Evolutionary conservation across 192 early-diverging fungal genomes (phyloP).

Genomic region (Coemansia sp.): DNA sequence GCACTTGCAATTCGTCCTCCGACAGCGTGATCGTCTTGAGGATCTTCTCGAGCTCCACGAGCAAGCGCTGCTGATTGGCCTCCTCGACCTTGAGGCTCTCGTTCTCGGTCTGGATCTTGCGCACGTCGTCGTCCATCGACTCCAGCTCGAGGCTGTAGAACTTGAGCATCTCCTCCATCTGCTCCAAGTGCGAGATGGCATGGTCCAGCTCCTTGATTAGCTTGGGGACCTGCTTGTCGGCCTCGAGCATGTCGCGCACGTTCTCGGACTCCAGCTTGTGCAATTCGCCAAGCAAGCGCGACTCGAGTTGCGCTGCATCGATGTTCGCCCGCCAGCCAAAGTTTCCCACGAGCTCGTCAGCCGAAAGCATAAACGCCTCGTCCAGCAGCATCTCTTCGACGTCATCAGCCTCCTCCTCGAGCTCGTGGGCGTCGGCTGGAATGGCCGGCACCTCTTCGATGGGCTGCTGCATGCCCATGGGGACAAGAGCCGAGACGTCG

Average conservation of each 20-base stretch:
- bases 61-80: conserved; percentile 81
- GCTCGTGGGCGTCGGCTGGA: conserved; percentile 8
- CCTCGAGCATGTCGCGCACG: conserved; percentile 92
- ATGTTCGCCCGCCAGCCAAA: conserved; percentile 90
- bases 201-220: conserved; percentile 84
- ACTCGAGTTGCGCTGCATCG: conserved; percentile 86
- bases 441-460: conserved; percentile 13
- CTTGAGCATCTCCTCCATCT: conserved; percentile 84
- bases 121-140: conserved; percentile 93
- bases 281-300: conserved; percentile 79
- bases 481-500: conserved; percentile 43
- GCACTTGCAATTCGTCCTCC: conserved; percentile 59
- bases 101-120: conserved; percentile 92
- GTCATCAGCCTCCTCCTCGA: conserved; percentile 40
- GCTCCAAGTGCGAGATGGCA: conserved; percentile 75
- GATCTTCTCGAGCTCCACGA: conserved; percentile 83
- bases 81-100: conserved; percentile 88
- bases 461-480: conserved; percentile 30
- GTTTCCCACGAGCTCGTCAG: conserved; percentile 75
- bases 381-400: conserved; percentile 57
- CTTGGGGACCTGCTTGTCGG: conserved; percentile 79
- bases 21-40: conserved; percentile 67
- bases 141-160: conserved; percentile 87
- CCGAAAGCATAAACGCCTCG: conserved; percentile 70
- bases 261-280: conserved; percentile 82